These are phyloP conservation scores for Sphaerulina populicola DNA, from an alignment of 2,329 filamentous ascomycete genomes.

Conservation along the genomic window DNA sequence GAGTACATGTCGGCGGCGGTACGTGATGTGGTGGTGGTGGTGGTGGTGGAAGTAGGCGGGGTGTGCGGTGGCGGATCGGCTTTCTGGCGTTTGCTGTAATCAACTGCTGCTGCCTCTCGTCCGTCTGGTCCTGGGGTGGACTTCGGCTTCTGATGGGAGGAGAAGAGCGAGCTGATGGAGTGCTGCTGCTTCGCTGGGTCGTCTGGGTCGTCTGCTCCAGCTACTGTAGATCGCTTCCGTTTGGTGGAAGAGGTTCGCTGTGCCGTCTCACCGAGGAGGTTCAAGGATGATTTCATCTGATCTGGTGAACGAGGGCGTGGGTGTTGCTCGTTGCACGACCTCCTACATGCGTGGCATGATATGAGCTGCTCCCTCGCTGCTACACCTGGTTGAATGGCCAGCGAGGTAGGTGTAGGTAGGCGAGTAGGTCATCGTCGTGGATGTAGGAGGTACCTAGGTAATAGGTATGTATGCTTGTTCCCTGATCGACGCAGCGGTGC, in stretches of 20 bases:
- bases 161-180: conserved; percentile 42
- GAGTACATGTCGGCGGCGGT: conserved; percentile 47
- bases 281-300: conserved; percentile 23
- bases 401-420: too few relatives aligned
- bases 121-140: conserved; percentile 10
- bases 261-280: conserved; percentile 17
- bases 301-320: neutral
- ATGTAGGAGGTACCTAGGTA: too few relatives aligned
- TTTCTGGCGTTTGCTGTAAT: conserved; percentile 37
- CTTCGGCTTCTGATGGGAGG: conserved; percentile 27
- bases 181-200: conserved; percentile 26
- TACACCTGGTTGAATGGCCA: neutral
- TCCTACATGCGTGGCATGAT: neutral
- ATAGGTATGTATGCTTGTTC: too few relatives aligned
- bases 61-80: conserved; percentile 22
- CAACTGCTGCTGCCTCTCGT: conserved; percentile 18
- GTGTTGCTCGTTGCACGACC: neutral
- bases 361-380: neutral
- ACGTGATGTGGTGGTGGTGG: conserved; percentile 22
- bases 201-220: conserved; percentile 13
- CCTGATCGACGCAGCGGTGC: too few relatives aligned
- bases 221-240: conserved; percentile 4
- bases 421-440: too few relatives aligned
- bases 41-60: conserved; percentile 18
- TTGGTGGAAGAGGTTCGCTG: conserved; percentile 6